phyloP scores from a whole-genome alignment of 352 stramenopile species.

The Pythium angustatum region DNA sequence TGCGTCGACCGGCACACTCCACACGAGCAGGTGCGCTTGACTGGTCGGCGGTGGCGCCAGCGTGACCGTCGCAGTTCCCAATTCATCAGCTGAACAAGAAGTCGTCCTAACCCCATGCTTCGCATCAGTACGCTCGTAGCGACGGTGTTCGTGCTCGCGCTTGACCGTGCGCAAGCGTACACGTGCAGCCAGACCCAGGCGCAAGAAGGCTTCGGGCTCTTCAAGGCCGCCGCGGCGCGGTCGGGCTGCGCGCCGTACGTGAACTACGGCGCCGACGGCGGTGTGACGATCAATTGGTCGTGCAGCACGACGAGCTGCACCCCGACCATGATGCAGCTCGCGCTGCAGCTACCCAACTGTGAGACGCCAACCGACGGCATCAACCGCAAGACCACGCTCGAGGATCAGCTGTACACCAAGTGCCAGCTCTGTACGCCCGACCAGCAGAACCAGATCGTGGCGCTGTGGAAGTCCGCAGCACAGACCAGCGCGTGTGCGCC shows the following conservation, averaged over 20 bases:
- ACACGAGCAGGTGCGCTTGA: too few relatives aligned
- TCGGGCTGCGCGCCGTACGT: conserved; percentile 20
- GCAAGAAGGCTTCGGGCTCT: conserved; percentile 2
- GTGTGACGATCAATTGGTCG: conserved; percentile 16
- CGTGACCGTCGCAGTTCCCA: too few relatives aligned
- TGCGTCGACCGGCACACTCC: too few relatives aligned
- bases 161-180: background rate
- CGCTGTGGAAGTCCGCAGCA: conserved; percentile 15
- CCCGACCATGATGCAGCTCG: conserved; percentile 20
- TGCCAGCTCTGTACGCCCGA: conserved; percentile 21
- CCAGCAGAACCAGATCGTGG: conserved; percentile 11
- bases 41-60: too few relatives aligned
- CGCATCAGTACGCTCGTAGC: background rate
- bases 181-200: conserved; percentile 11
- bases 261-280: background rate
- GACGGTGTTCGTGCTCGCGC: background rate
- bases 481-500: conserved; percentile 4
- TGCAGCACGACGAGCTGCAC: conserved; percentile 12
- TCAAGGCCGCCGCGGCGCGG: background rate
- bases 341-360: conserved; percentile 16
- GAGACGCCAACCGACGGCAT: conserved; percentile 4
- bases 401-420: conserved; percentile 9
- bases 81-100: too few relatives aligned
- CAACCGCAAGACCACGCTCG: conserved; percentile 12
- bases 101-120: conserved; percentile 5